phyloP scores from a whole-genome alignment of 1,284 basidiomycete species.

The Caloboletus firmus region DNA sequence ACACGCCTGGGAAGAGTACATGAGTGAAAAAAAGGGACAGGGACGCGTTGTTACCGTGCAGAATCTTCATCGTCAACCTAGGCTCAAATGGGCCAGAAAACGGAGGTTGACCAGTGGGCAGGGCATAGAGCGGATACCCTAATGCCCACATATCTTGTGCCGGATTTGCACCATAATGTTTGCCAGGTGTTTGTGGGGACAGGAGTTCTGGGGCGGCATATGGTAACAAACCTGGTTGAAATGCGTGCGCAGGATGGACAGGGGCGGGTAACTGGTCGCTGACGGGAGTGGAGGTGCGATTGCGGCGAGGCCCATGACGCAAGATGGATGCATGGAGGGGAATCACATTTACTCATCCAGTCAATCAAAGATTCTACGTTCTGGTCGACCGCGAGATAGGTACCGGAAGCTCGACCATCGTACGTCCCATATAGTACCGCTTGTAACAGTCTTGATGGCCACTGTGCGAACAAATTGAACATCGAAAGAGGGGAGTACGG shows the following conservation, averaged over 20 bases:
- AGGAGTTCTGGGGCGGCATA: constrained; percentile 87
- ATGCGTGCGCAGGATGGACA: constrained; percentile 38
- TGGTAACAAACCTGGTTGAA: constrained; percentile 84
- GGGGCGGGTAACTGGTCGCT: constrained; percentile 35
- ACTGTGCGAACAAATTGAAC: constrained; percentile 71
- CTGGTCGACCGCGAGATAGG: constrained; percentile 50
- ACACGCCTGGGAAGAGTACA: constrained; percentile 47
- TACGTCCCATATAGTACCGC: constrained; percentile 56
- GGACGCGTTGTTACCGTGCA: constrained; percentile 55
- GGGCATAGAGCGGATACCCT: constrained; percentile 82
- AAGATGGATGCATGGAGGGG: constrained; percentile 36
- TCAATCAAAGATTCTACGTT: constrained; percentile 58
- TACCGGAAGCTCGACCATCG: constrained; percentile 49
- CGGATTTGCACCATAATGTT: constrained; percentile 44
- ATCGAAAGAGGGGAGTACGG: constrained; percentile 63
- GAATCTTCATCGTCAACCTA: constrained; percentile 85
- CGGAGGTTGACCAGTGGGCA: constrained; percentile 79
- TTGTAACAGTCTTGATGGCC: constrained; percentile 75
- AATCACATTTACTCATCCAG: constrained; percentile 36
- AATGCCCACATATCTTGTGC: constrained; percentile 93
- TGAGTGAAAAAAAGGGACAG: constrained; percentile 1
- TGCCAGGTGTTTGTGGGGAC: constrained; percentile 37
- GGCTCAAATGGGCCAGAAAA: constrained; percentile 89
- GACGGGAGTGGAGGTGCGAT: constrained; percentile 60
- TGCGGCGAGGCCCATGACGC: constrained; percentile 44